Evolutionary conservation across 2,329 filamentous ascomycete genomes (phyloP).

Genomic region (Leptoxyphium fumago): DNA sequence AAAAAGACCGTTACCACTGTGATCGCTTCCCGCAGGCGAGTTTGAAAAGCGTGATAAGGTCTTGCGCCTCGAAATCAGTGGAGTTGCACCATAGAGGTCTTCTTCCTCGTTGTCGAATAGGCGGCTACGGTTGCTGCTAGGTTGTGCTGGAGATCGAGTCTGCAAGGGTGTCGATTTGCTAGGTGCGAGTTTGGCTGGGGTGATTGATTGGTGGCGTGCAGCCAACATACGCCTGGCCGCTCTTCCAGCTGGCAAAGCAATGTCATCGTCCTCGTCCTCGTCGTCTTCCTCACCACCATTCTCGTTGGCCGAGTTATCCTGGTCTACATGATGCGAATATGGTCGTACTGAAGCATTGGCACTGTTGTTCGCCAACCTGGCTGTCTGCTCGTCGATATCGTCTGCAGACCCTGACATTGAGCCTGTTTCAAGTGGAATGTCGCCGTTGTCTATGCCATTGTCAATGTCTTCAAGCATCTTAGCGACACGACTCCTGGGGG

Average conservation of each 20-base stretch:
- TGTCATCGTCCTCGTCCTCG: not conserved
- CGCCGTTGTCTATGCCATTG: slow-evolving; percentile 3
- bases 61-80: not conserved
- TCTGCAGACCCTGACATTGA: not conserved
- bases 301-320: not conserved
- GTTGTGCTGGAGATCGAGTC: no score
- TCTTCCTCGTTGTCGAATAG: slow-evolving; percentile 7
- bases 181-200: not conserved
- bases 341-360: not conserved
- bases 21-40: slow-evolving; percentile 6
- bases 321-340: not conserved
- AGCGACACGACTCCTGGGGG: slow-evolving; percentile 11
- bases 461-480: slow-evolving; percentile 14
- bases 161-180: not conserved
- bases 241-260: not conserved
- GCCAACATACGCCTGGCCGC: not conserved
- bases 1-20: slow-evolving; percentile 10
- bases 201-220: not conserved
- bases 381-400: not conserved
- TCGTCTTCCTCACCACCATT: not conserved
- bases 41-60: no score
- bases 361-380: not conserved
- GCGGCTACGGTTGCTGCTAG: not conserved
- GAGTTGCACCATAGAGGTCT: slow-evolving; percentile 17
- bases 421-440: not conserved